phyloP scores from a whole-genome alignment of 2,329 filamentous ascomycete genomes.

The Fusarium mundagurra region DNA sequence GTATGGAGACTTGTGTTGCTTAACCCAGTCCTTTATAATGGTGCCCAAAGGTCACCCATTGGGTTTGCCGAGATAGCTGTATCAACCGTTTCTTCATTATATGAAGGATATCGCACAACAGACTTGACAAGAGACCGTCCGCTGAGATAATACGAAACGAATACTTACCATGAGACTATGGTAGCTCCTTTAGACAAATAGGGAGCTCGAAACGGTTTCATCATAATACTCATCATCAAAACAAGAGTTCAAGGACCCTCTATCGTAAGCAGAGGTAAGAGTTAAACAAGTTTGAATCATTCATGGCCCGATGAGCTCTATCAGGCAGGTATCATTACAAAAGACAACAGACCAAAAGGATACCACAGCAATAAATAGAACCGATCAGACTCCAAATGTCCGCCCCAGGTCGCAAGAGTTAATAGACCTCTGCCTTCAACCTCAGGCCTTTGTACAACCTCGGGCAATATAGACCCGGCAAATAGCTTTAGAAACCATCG shows the following conservation, averaged over 20 bases:
- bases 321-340: constrained; percentile 16
- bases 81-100: background rate
- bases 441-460: background rate
- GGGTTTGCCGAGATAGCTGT: background rate
- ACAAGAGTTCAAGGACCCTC: background rate
- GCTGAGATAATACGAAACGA: background rate
- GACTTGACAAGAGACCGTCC: background rate
- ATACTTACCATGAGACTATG: background rate
- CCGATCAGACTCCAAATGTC: background rate
- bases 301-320: background rate
- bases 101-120: background rate
- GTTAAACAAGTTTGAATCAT: background rate
- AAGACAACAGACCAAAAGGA: background rate
- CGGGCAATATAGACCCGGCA: background rate
- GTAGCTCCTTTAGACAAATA: background rate
- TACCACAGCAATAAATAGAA: background rate
- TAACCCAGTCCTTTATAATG: background rate
- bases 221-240: background rate
- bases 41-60: background rate
- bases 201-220: background rate
- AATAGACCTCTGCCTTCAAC: background rate
- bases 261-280: background rate
- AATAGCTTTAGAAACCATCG: background rate
- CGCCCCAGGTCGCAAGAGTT: background rate
- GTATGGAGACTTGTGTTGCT: background rate